Percentiles rank a stretch among this genome's conserved stretches.
Evolutionary conservation across 345 rosid species (phyloP).

Genomic region (Ceriops decandra): DNA sequence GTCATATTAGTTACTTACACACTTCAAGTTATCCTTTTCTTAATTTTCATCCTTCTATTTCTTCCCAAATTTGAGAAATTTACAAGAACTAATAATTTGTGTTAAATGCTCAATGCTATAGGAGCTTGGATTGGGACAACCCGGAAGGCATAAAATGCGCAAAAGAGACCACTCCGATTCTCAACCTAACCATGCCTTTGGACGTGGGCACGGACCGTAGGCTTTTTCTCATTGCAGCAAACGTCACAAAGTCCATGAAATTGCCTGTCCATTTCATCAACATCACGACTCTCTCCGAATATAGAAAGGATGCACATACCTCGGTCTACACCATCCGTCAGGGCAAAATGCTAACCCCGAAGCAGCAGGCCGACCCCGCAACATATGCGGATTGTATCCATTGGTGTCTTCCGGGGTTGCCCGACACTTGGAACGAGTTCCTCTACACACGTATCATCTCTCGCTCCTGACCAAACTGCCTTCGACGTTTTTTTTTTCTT

Average conservation of each 20-base stretch:
- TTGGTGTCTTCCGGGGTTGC: constrained; percentile 96
- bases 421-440: constrained; percentile 93
- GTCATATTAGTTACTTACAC: too few relatives aligned
- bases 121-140: constrained; percentile 71
- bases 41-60: neutral
- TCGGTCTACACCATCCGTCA: constrained; percentile 74
- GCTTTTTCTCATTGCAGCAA: constrained; percentile 42
- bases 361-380: constrained; percentile 72
- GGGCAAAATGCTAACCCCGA: constrained; percentile 70
- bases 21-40: neutral
- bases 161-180: constrained; percentile 59
- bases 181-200: constrained; percentile 45
- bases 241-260: constrained; percentile 49
- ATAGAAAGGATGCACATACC: constrained; percentile 89
- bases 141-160: constrained; percentile 62
- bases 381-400: constrained; percentile 93
- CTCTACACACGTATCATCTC: constrained; percentile 68
- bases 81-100: neutral
- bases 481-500: neutral
- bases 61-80: neutral
- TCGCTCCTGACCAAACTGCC: constrained; percentile 41
- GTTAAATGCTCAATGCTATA: constrained; percentile 12
- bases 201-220: constrained; percentile 75
- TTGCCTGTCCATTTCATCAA: constrained; percentile 59
- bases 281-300: constrained; percentile 73